Evolutionary conservation across 2,329 filamentous ascomycete species (phyloP), one percentile per base, ranked within the genome.

Genomic region (Paracoccidioides brasiliensis): DNA sequence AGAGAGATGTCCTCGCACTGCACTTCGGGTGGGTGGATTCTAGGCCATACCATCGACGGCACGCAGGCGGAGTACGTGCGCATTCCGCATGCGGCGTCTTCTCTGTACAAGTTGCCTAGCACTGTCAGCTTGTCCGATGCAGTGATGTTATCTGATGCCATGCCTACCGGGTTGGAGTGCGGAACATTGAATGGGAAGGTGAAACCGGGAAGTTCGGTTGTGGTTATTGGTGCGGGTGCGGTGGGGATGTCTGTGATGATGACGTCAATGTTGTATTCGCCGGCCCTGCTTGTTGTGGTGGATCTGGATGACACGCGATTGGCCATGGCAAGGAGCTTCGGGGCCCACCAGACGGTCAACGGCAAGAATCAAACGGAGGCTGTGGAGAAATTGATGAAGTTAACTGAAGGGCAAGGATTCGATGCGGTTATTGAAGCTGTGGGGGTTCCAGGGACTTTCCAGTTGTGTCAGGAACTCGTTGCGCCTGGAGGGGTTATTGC

Each of bases 391-490:
- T 68, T 80, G 2, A 70, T 69, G 60, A 65, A 64, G 0, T 58
- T 79, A 53, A 80, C 78, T 0, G 73, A 74, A n/a, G 75, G 73
- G 1, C 70, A 74, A 53, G 79, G 79, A 0, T 80, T 77, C 59
- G 79, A 83, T 56, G 70, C 76, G 0, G 79, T 82, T 0, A 79
- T 81, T 52, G 80, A 82, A 63, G 78, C 78, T 0, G 80, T 82
- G 1, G 79, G 79, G 0, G 68, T 78, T 7, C 76, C 77, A 0
- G 70, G 70, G 0, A 80, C 76, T 0, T 80, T 82, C 61, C 70
- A 76, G 14, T 66, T 80, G 44, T 77, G 74, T 53, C 79, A 82
- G 64, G 67, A 74, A 6, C 62, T 83, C 30, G 72, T 82, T 8
- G 78, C 76, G 0, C 68, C 75, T 0, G 79, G 79, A 1, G 80